A percentile compares a stretch with the other conserved stretches of the same genome.
These are phyloP conservation scores for Neonectria magnoliae DNA, from an alignment of 2,329 filamentous ascomycete genomes.

Conservation along the genomic window DNA sequence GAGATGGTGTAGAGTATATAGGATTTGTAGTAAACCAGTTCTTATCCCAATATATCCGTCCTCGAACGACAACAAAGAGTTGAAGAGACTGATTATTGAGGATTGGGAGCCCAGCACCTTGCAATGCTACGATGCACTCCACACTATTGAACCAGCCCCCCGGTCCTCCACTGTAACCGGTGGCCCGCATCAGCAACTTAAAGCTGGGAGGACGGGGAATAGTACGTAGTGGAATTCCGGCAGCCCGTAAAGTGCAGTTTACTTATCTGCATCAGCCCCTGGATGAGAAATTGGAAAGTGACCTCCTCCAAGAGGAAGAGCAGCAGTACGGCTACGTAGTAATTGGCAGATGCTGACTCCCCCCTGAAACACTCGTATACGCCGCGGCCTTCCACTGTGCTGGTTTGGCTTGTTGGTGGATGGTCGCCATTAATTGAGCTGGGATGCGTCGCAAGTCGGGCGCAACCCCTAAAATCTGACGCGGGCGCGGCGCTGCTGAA, in stretches of 20 bases:
- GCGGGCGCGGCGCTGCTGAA: slow-evolving; percentile 19
- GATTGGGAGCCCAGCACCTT: background rate
- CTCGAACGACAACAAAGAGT: background rate
- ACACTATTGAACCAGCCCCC: background rate
- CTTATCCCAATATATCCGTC: background rate
- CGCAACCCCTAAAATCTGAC: slow-evolving; percentile 21
- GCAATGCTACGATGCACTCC: background rate
- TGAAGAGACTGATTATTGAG: background rate
- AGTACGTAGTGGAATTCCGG: slow-evolving; percentile 15
- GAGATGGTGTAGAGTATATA: too few species aligned
- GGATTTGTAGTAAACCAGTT: too few species aligned
- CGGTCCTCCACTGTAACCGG: slow-evolving; percentile 1
- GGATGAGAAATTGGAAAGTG: slow-evolving; percentile 16
- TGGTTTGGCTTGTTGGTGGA: background rate
- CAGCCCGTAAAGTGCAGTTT: slow-evolving; percentile 14
- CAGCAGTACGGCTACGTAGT: background rate
- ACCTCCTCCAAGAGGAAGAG: background rate
- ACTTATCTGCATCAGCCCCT: slow-evolving; percentile 23
- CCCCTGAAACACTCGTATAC: background rate
- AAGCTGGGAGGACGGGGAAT: background rate
- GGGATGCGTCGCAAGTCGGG: slow-evolving; percentile 14
- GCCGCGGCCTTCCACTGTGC: background rate
- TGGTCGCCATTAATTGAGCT: background rate
- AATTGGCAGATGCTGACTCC: background rate
- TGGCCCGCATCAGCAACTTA: background rate